Percentiles rank a stretch among this genome's conserved stretches.
Evolutionary conservation across 306 rosid species (phyloP).

Genomic region (Glycine latifolia): DNA sequence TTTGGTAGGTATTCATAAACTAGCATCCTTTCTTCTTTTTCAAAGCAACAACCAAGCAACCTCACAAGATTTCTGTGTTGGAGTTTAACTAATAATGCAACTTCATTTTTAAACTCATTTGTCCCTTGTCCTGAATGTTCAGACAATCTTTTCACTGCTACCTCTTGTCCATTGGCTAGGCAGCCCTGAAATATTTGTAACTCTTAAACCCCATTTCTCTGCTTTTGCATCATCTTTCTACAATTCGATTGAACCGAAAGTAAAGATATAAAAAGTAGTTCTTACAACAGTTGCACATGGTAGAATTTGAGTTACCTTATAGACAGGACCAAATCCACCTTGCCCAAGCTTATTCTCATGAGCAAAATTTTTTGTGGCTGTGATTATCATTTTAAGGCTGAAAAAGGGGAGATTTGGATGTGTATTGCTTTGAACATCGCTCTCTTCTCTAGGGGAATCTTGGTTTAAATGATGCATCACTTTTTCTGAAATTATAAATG

Average conservation of each 20-base stretch:
- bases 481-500: slow-evolving; percentile 35
- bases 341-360: slow-evolving; percentile 59
- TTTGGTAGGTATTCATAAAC: slow-evolving; percentile 57
- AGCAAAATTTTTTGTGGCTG: slow-evolving; percentile 52
- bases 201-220: slow-evolving; percentile 5
- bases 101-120: slow-evolving; percentile 51
- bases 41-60: slow-evolving; percentile 47
- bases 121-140: slow-evolving; percentile 47
- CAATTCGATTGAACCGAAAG: background rate
- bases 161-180: slow-evolving; percentile 50
- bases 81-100: slow-evolving; percentile 42
- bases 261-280: background rate
- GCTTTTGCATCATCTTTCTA: background rate
- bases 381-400: slow-evolving; percentile 38
- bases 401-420: slow-evolving; percentile 44
- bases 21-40: slow-evolving; percentile 54
- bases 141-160: slow-evolving; percentile 60
- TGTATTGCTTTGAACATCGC: slow-evolving; percentile 5
- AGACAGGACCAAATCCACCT: slow-evolving; percentile 72
- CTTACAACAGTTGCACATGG: background rate
- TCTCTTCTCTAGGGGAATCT: slow-evolving; percentile 26
- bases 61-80: slow-evolving; percentile 54
- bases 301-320: slow-evolving; percentile 52
- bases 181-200: slow-evolving; percentile 52
- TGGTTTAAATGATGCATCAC: slow-evolving; percentile 9